Base-by-base conservation (phyloP, 2,329 filamentous ascomycete species). In the Thelonectria blattea region DNA sequence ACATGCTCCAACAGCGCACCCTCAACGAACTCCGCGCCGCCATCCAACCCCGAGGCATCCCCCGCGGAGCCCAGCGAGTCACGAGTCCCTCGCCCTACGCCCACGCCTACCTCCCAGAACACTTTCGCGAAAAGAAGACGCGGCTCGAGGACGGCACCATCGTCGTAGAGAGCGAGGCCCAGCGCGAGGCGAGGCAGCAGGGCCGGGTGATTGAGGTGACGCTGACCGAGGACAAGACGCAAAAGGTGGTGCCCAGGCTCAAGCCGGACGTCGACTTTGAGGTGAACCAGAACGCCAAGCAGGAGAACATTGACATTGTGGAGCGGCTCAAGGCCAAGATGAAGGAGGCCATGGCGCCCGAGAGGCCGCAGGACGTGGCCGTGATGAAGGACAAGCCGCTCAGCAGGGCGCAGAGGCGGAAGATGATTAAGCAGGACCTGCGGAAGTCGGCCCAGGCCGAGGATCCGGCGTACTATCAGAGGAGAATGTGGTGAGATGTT, bases 1-100 rank as follows among this genome's bases (percentile, higher is more conserved):
- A 96, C 75, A 85, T 88, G 3, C 84, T 97, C 54, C 93, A 97
- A 72, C 93, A 97, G 76, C 87, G 92, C 69, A 95, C 92, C 0
- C 86, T 97, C 5, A 85, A 85, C 63, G 89, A 89, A 68, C 83
- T 97, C 32, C 91, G 94, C 69, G 80, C 83, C 57, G 91, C 91
- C 17, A 89, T 97, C 69, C 84, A 83, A 66, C 76, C 76, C 5
- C 71, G 72, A 12, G 57, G 61, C 8, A 57, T 83, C 81, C 52
- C 37, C 24, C 34, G 18, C n/a, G 52, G 42, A 2, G 45, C 53
- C 18, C 52, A 48, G 4, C 52, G 48, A 30, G 58, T 42, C n/a
- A 34, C 58, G 10, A 52, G 72, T 2, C 60, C 81, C 64, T 75
- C 80, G 1, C 81, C 82, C 3, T 79, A 81, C 60, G 76, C 81